Base-by-base conservation (phyloP, 148 eudicot genomes). In the Vaccinium corymbosum region DNA sequence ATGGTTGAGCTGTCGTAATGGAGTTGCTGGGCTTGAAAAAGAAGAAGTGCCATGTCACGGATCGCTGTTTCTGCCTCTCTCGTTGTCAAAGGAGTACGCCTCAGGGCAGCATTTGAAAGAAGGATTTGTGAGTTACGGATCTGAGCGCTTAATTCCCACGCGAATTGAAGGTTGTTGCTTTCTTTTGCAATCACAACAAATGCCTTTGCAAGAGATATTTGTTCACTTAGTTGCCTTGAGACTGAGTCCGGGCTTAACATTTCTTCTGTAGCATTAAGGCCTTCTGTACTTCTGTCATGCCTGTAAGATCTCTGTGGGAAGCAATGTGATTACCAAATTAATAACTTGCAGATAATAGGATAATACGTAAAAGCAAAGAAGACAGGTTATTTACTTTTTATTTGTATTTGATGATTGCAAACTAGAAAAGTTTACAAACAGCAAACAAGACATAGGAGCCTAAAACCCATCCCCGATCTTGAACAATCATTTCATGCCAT, bases 141-240 rank as follows among this genome's bases (percentile, higher is more conserved):
- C 88, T 94, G 95, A 74, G 98, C 98, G 86, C 95, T 94, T 53
- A 94, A 83, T 81, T 94, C 98, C 98, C 98, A 94, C 25, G 98
- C 95, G 77, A 93, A 94, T 81, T 94, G 98, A 80, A 92, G 95
- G 80, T 94, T 93, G 85, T 90, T 93, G 93, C 95, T 94, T 88
- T 93, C 98, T 88, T 93, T 94, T 38, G 98, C 92, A 82, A 94
- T 94, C 82, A 93, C 95, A 35, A 94, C 94, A 76, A 93, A 87
- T 75, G 88, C 88, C 83, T 89, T 89, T 7, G 91, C 91, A 48
- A 89, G 89, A 64, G 89, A 83, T 62, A 89, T 87, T 62, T 89
- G 91, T 74, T 89, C 91, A 85, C 78, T 76, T 4, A 87, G 85
- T 84, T 89, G 91, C 79, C 91, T 78, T 29, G 85, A 72, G 12